Conservation (phyloP, 176 grass and related monocot species). For the Cocos nucifera region DNA sequence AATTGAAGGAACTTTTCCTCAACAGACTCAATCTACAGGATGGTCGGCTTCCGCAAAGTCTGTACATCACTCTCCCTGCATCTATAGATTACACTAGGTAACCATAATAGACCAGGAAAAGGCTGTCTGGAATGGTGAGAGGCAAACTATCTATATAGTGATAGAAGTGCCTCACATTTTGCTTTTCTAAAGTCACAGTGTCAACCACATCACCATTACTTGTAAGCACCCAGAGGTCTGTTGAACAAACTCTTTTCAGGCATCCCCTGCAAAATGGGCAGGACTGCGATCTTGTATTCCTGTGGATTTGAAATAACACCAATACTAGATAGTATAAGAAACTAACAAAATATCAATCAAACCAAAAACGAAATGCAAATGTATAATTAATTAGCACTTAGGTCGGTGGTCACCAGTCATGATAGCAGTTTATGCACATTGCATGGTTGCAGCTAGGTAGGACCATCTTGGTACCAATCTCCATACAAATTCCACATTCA, state of each 20-base stretch:
- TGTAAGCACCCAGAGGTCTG: slow-evolving; percentile 79
- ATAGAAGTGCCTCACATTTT: slow-evolving; percentile 69
- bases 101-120: slow-evolving; percentile 65
- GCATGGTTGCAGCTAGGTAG: slow-evolving; percentile 86
- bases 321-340: no score
- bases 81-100: slow-evolving; percentile 39
- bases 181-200: slow-evolving; percentile 46
- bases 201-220: slow-evolving; percentile 58
- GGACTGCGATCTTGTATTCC: slow-evolving; percentile 68
- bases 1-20: slow-evolving; percentile 25
- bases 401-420: slow-evolving; percentile 56
- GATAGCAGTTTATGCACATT: slow-evolving; percentile 97
- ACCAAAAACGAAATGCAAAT: no score
- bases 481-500: slow-evolving; percentile 94
- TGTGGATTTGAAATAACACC: slow-evolving; percentile 12
- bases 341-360: no score
- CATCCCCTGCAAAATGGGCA: slow-evolving; percentile 73
- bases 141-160: slow-evolving; percentile 70
- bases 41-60: slow-evolving; percentile 44
- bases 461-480: slow-evolving; percentile 91
- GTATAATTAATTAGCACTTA: no score
- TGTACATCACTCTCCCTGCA: slow-evolving; percentile 19
- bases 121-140: slow-evolving; percentile 54
- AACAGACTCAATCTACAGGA: slow-evolving; percentile 56
- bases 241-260: slow-evolving; percentile 53